Conservation (phyloP, 331 rosid genomes). For the Dryas integrifolia region DNA sequence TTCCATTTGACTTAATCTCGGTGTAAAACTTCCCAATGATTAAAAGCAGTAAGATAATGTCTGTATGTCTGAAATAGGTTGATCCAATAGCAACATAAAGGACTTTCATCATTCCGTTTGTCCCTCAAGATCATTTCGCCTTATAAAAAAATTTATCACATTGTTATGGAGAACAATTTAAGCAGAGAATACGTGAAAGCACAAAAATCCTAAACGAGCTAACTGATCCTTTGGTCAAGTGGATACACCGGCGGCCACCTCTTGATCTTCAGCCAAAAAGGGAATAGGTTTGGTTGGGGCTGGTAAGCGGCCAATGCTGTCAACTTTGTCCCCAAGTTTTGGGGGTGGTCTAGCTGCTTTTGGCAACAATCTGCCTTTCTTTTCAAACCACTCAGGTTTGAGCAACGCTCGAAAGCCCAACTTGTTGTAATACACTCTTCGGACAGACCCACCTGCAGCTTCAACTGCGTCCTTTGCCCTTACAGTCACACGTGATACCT, state of each 20-base stretch:
- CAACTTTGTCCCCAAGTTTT: constrained; percentile 74
- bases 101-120: neutral
- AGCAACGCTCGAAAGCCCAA: constrained; percentile 77
- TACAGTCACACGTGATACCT: constrained; percentile 60
- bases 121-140: neutral
- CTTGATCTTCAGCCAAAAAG: constrained; percentile 40
- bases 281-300: constrained; percentile 90
- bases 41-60: neutral
- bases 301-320: constrained; percentile 90
- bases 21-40: too few species aligned
- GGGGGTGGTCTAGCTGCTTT: constrained; percentile 96
- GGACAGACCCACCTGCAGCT: constrained; percentile 89
- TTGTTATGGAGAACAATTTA: neutral
- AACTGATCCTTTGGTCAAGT: constrained; percentile 19
- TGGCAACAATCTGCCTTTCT: constrained; percentile 92
- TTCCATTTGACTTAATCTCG: too few species aligned
- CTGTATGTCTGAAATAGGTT: neutral
- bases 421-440: constrained; percentile 85
- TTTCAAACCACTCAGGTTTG: constrained; percentile 92
- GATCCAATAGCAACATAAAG: neutral
- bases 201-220: constrained; percentile 27
- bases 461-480: constrained; percentile 69
- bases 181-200: constrained; percentile 6
- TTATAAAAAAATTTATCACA: neutral
- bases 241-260: constrained; percentile 27